A percentile compares a stretch with the other conserved stretches of the same genome.
Conservation (phyloP, 2,329 filamentous ascomycete genomes). For the Apiospora hydei region DNA sequence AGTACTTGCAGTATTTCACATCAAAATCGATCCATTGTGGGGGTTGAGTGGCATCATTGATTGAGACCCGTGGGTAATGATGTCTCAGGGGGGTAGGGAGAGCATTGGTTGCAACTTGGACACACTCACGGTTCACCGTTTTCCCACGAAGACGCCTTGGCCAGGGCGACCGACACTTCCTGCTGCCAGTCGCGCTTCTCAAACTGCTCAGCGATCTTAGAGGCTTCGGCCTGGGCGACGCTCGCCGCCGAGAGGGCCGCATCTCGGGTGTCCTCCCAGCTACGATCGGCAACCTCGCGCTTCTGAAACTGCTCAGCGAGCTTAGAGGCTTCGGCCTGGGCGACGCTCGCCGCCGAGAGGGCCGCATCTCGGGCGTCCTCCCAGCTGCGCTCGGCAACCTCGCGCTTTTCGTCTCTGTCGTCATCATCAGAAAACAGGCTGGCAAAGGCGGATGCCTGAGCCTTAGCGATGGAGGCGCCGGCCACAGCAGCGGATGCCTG, state of each 20-base stretch:
- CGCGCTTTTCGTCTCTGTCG: not conserved
- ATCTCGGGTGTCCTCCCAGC: constrained; percentile 28
- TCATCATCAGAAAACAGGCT: too few species aligned
- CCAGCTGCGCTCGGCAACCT: constrained; percentile 20
- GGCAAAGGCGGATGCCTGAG: constrained; percentile 27
- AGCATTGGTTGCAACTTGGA: not conserved
- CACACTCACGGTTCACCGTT: constrained; percentile 1
- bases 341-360: constrained; percentile 30
- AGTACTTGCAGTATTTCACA: not conserved
- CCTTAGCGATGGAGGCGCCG: constrained; percentile 29
- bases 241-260: constrained; percentile 29
- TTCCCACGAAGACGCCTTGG: constrained; percentile 24
- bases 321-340: constrained; percentile 30
- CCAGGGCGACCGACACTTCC: constrained; percentile 22
- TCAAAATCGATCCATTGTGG: not conserved
- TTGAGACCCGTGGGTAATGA: not conserved
- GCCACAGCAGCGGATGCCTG: constrained; percentile 27
- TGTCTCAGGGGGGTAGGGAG: not conserved
- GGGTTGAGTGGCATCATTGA: not conserved
- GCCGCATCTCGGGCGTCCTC: constrained; percentile 28
- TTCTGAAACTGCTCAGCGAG: constrained; percentile 27
- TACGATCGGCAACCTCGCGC: constrained; percentile 13
- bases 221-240: constrained; percentile 29
- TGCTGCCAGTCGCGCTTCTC: constrained; percentile 30
- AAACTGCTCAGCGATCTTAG: constrained; percentile 28